These are phyloP conservation scores for Tardiomyces blankii DNA, from an alignment of 1,139 yeast genomes.

Conservation along the genomic window DNA sequence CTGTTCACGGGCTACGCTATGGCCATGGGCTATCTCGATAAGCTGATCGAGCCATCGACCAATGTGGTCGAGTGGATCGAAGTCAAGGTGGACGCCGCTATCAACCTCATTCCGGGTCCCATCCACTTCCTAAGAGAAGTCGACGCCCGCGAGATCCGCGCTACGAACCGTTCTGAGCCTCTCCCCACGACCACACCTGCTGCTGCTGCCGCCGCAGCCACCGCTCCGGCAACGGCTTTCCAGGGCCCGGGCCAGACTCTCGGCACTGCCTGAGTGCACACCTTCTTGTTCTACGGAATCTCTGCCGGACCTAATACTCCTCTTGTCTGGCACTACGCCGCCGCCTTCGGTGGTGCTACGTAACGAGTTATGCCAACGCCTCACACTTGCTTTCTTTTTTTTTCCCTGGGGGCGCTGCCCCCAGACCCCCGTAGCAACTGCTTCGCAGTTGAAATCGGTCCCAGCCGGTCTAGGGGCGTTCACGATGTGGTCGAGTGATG, in stretches of 20 bases:
- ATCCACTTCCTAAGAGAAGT: slow-evolving; percentile 48
- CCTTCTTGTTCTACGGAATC: too few relatives aligned
- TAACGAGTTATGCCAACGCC: too few relatives aligned
- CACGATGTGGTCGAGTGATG: too few relatives aligned
- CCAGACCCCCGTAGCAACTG: too few relatives aligned
- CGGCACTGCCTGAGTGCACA: background rate
- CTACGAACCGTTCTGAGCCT: background rate
- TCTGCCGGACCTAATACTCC: too few relatives aligned
- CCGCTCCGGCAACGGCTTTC: background rate
- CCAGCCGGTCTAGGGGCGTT: too few relatives aligned
- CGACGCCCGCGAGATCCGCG: slow-evolving; percentile 37
- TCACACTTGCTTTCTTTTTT: too few relatives aligned
- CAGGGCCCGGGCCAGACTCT: background rate
- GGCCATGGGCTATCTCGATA: slow-evolving; percentile 44
- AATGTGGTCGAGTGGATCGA: slow-evolving; percentile 59
- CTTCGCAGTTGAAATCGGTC: too few relatives aligned
- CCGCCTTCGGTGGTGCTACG: too few relatives aligned
- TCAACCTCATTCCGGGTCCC: slow-evolving; percentile 41
- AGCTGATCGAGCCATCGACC: slow-evolving; percentile 55
- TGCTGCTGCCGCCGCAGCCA: background rate
- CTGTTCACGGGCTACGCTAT: slow-evolving; percentile 42
- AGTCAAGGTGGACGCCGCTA: slow-evolving; percentile 36
- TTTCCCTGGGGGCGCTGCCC: too few relatives aligned
- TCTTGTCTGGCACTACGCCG: too few relatives aligned
- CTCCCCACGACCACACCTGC: background rate